Base-by-base conservation (phyloP, 306 rosid genomes). In the Quercus berberidifolia region DNA sequence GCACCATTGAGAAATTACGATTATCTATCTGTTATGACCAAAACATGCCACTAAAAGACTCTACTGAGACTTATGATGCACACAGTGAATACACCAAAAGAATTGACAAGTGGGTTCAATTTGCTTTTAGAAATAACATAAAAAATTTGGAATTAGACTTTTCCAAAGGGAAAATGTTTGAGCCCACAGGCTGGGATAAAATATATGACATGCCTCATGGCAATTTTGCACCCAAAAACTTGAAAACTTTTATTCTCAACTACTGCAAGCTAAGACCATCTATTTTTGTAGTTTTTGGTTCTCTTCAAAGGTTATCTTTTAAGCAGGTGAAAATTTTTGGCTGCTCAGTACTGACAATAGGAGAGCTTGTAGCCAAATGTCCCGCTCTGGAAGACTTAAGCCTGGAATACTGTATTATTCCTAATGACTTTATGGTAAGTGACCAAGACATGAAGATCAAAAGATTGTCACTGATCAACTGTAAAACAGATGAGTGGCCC, bases 401-500 rank as follows among this genome's bases (percentile, higher is more conserved):
- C 7, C 43, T 75, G 19, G 79, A 75, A 62, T 51, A 62, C 23
- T 75, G 79, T 23, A 19, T 57, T 14, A 11, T 75, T 75, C 79
- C 79, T 0, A 75, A 46, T 26, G 60, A 60, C 28, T 75, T 59
- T 43, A 75, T 75, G 79, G 79, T 46, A 23, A 74, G 65, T 21
- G 19, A 58, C 20, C 55, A 33, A 58, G 78, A 57, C 67, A 38
- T 74, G 49, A 74, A 56, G 69, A 58, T 74, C 69, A 74, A 74
- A 31, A 57, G 33, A 59, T 38, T 74, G 55, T 30, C 52, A 38
- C 21, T 74, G 78, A 74, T 74, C 30, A 6, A 74, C 69, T 58
- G 78, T 21, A 57, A 38, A 74, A 74, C 78, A n/a, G 68, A 33
- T 21, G 69, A 74, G 21, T 58, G 31, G 78, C 78, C 78, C 20